phyloP scores from a whole-genome alignment of 352 stramenopile genomes.

The Paralagenidium karlingii region DNA sequence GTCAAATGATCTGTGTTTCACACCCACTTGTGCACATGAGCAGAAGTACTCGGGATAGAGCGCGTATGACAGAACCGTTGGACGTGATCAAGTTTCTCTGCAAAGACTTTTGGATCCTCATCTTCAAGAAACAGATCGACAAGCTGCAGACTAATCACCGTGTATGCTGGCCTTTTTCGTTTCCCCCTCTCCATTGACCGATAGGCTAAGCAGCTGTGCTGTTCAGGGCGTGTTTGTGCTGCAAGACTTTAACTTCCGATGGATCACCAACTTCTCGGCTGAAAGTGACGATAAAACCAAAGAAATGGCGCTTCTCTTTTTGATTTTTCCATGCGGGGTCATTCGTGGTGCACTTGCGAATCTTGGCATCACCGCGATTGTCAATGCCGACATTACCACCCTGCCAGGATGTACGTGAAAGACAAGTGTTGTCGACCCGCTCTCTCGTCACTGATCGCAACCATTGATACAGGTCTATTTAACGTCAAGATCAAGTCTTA shows the following conservation, averaged over 20 bases:
- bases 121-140: constrained; percentile 97
- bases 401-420: constrained; percentile 83
- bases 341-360: constrained; percentile 92
- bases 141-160: constrained; percentile 97
- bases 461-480: constrained; percentile 67
- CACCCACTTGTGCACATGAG: constrained; percentile 10
- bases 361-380: constrained; percentile 89
- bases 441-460: background rate
- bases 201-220: background rate
- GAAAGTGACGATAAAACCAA: constrained; percentile 69
- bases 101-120: constrained; percentile 96
- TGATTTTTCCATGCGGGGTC: constrained; percentile 93
- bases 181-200: background rate
- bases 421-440: background rate
- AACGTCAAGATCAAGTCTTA: constrained; percentile 84
- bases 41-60: constrained; percentile 58
- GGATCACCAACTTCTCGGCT: constrained; percentile 77
- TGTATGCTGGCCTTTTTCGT: constrained; percentile 18
- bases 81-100: constrained; percentile 98
- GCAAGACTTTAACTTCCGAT: constrained; percentile 92
- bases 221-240: constrained; percentile 86
- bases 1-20: background rate
- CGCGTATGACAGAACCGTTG: constrained; percentile 80
- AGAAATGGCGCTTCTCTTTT: constrained; percentile 87
- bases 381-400: constrained; percentile 89